A percentile compares a stretch with the other conserved stretches of the same genome.
phyloP scores from a whole-genome alignment of 176 grass and related monocot genomes.

The Oryza rufipogon region DNA sequence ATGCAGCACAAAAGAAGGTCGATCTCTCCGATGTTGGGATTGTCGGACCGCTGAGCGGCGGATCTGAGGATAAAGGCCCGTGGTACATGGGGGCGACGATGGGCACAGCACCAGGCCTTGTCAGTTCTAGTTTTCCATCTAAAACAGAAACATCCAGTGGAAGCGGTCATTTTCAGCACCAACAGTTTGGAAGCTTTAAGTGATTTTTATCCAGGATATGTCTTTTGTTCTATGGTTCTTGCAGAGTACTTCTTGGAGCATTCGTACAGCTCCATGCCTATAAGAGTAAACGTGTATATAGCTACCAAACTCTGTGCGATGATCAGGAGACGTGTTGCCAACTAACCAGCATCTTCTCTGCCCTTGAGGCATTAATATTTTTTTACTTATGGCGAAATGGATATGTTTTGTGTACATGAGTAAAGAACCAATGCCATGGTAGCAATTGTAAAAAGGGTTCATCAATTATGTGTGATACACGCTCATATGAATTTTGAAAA shows the following conservation, averaged over 20 bases:
- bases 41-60: not conserved
- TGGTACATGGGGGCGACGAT: slow-evolving; percentile 25
- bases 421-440: slow-evolving; percentile 7
- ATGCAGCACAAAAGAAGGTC: slow-evolving; percentile 34
- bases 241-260: not conserved
- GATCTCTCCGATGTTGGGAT: slow-evolving; percentile 14
- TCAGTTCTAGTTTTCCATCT: slow-evolving; percentile 9
- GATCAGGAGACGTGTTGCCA: not conserved
- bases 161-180: slow-evolving; percentile 30
- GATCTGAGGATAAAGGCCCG: slow-evolving; percentile 28
- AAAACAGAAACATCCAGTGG: slow-evolving; percentile 1
- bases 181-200: slow-evolving; percentile 27
- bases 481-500: not conserved
- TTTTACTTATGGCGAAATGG: not conserved
- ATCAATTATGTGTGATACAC: not conserved
- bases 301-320: not conserved
- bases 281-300: not conserved
- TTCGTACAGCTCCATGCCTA: not conserved
- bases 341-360: not conserved
- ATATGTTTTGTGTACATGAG: not conserved
- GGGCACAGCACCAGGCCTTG: not conserved
- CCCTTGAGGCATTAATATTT: not conserved
- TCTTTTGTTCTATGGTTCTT: slow-evolving; percentile 8
- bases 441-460: not conserved
- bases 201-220: slow-evolving; percentile 20